phyloP scores from a whole-genome alignment of 129 eudicot genomes.

The Saposhnikovia divaricata region DNA sequence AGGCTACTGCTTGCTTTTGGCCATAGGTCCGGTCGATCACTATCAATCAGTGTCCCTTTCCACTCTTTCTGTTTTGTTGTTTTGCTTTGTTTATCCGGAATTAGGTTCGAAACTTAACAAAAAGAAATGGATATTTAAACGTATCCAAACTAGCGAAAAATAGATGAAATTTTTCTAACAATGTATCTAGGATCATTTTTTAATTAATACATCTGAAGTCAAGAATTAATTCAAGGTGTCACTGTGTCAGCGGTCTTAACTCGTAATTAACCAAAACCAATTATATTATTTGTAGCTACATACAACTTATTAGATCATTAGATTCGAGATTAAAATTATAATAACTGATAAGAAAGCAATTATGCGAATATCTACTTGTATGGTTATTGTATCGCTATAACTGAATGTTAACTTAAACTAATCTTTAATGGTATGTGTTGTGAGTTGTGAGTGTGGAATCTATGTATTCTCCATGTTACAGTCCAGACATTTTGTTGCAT shows the following conservation, averaged over 20 bases:
- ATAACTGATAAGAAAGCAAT: neutral
- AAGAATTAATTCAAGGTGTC: no score
- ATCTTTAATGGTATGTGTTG: neutral
- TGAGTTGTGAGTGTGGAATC: neutral
- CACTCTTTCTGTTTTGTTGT: no score
- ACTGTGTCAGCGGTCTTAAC: no score
- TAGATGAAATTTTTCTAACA: no score
- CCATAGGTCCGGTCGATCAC: neutral
- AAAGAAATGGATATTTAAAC: no score
- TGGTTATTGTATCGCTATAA: neutral
- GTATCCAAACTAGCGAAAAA: no score
- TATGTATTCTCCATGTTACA: neutral
- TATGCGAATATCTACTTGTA: neutral
- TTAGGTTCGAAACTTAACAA: no score
- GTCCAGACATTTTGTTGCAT: neutral
- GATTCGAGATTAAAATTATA: neutral
- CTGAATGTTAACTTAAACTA: neutral
- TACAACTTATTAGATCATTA: neutral
- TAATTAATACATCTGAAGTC: no score
- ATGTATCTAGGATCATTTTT: no score
- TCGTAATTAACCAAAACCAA: no score
- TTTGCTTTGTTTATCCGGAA: no score
- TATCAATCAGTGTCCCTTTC: neutral
- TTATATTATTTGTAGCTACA: no score
- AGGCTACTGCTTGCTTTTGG: neutral